These are phyloP conservation scores for Penicillium italicum DNA, from an alignment of 2,329 filamentous ascomycete species.

Conservation along the genomic window DNA sequence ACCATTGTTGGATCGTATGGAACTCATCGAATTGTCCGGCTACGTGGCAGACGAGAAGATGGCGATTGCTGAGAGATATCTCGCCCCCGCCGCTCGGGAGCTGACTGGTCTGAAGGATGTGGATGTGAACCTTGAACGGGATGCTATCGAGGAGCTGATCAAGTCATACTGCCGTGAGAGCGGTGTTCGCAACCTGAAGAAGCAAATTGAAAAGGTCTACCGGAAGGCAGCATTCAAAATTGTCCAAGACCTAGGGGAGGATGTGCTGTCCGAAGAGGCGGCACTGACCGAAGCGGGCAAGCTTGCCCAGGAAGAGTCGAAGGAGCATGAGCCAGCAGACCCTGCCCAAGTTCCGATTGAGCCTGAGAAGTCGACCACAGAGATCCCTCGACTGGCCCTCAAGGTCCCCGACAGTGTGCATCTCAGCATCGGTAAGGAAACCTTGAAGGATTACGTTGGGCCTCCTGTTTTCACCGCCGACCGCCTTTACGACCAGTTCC, in stretches of 20 bases:
- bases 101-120: slow-evolving; percentile 85
- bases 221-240: slow-evolving; percentile 96
- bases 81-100: slow-evolving; percentile 91
- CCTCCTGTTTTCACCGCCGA: slow-evolving; percentile 95
- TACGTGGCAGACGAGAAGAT: slow-evolving; percentile 99
- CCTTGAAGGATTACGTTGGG: slow-evolving; percentile 93
- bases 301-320: slow-evolving; percentile 62
- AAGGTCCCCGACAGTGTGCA: slow-evolving; percentile 84
- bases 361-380: slow-evolving; percentile 40
- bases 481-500: slow-evolving; percentile 87
- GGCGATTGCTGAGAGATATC: slow-evolving; percentile 90
- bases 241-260: slow-evolving; percentile 87
- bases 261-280: slow-evolving; percentile 72
- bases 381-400: slow-evolving; percentile 68
- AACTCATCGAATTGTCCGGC: slow-evolving; percentile 91
- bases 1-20: slow-evolving; percentile 93
- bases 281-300: slow-evolving; percentile 85
- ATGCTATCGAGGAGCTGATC: slow-evolving; percentile 92
- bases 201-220: slow-evolving; percentile 99
- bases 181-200: slow-evolving; percentile 95
- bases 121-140: slow-evolving; percentile 79
- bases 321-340: slow-evolving; percentile 58
- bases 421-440: slow-evolving; percentile 80
- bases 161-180: slow-evolving; percentile 98
- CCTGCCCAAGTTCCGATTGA: slow-evolving; percentile 58